Evolutionary conservation across 441 rosid genomes (phyloP).

Genomic region (Theobroma grandiflorum): DNA sequence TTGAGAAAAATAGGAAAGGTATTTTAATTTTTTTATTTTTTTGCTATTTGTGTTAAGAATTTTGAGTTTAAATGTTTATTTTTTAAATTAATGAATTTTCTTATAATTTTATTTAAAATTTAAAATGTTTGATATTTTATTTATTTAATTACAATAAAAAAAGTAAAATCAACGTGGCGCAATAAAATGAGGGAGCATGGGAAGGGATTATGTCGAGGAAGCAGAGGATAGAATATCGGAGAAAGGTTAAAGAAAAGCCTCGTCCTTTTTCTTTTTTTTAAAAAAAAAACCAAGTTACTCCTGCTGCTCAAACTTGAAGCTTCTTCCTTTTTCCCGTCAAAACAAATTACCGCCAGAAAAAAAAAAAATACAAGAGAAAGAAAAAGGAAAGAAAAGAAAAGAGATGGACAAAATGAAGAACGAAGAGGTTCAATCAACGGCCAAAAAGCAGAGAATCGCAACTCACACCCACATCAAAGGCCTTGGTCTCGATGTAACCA

Average conservation of each 20-base stretch:
- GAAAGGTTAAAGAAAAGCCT: constrained; percentile 12
- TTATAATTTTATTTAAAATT: too few relatives aligned
- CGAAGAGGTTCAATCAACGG: constrained; percentile 95
- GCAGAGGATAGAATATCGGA: background rate
- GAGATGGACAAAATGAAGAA: constrained; percentile 74
- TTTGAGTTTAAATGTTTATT: too few relatives aligned
- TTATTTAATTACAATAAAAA: too few relatives aligned
- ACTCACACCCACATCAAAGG: constrained; percentile 98
- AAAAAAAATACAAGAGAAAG: background rate
- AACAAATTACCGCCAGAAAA: background rate
- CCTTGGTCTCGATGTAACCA: constrained; percentile 91
- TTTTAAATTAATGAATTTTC: too few relatives aligned
- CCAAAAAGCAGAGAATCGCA: constrained; percentile 94
- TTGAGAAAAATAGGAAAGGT: too few relatives aligned
- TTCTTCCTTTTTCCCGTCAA: background rate
- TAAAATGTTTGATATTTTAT: too few relatives aligned
- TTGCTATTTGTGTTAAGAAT: too few relatives aligned
- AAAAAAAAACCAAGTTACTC: background rate
- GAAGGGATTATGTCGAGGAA: background rate
- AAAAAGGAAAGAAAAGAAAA: background rate
- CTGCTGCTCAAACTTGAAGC: background rate
- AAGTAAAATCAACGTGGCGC: constrained; percentile 1
- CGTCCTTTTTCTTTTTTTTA: background rate
- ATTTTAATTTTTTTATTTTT: too few relatives aligned
- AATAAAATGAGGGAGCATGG: background rate